A percentile compares a stretch with the other conserved stretches of the same genome.
Conservation (phyloP, 176 grass and related monocot species). For the Hsuehochloa calcarea region DNA sequence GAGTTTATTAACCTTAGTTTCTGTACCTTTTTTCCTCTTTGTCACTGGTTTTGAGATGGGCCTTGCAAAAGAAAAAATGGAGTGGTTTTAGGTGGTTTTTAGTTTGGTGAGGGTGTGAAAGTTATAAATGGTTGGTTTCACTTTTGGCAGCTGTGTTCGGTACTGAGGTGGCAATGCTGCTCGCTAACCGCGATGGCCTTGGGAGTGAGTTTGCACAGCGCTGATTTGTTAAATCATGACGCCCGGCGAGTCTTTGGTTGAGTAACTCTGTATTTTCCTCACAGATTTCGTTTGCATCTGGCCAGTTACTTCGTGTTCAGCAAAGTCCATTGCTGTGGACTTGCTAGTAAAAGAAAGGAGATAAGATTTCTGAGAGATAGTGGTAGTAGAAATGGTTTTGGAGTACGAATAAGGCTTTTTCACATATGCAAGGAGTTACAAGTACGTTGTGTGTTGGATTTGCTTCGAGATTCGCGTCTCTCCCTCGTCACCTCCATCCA, state of each 20-base stretch:
- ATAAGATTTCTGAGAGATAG: not conserved
- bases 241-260: not conserved
- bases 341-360: not conserved
- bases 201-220: not conserved
- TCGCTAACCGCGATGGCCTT: not conserved
- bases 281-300: not conserved
- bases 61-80: not conserved
- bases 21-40: not conserved
- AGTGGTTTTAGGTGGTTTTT: not conserved
- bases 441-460: too few relatives aligned
- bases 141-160: not conserved
- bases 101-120: not conserved
- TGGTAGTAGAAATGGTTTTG: not conserved
- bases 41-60: not conserved
- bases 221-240: constrained; percentile 44
- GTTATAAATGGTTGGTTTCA: not conserved
- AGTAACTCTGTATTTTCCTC: not conserved
- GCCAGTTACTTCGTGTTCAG: not conserved
- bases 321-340: not conserved
- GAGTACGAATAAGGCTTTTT: not conserved
- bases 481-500: too few relatives aligned
- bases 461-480: too few relatives aligned
- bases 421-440: too few relatives aligned
- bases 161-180: not conserved
- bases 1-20: constrained; percentile 16